Percentiles rank a stretch among this genome's conserved stretches.
Conservation (phyloP, 192 early-diverging fungal species). For the Neocallimastix lanati region DNA sequence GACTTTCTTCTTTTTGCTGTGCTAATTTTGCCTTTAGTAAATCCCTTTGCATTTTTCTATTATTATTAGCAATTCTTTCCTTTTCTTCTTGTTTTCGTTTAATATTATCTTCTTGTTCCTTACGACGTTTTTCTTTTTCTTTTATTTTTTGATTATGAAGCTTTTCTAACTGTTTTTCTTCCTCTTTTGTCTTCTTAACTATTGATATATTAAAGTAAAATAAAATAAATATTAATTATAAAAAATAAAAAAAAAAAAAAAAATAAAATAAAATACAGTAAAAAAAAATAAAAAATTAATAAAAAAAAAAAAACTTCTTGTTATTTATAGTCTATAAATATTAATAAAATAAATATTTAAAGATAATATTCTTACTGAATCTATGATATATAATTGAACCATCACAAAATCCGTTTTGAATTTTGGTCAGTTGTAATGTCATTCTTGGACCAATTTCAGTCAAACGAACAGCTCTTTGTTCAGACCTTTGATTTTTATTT, state of each 20-base stretch:
- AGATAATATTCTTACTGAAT: constrained; percentile 50
- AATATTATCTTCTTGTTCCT: constrained; percentile 72
- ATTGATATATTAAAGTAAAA: too few species aligned
- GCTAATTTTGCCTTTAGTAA: not conserved
- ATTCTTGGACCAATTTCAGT: constrained; percentile 83
- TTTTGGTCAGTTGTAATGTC: constrained; percentile 68
- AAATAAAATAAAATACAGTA: too few species aligned
- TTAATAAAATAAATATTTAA: too few species aligned
- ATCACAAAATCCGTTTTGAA: constrained; percentile 70
- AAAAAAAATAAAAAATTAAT: too few species aligned
- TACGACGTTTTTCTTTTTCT: constrained; percentile 48
- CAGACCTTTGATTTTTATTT: constrained; percentile 39
- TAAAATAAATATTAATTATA: not conserved
- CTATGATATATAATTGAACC: constrained; percentile 88
- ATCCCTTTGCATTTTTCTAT: not conserved
- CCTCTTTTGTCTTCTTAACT: constrained; percentile 52
- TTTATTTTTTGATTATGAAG: constrained; percentile 36
- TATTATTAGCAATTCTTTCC: constrained; percentile 9
- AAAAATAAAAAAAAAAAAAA: too few species aligned
- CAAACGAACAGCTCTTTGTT: constrained; percentile 71
- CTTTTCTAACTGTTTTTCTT: constrained; percentile 45
- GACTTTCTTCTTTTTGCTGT: constrained; percentile 9
- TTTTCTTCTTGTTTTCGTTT: constrained; percentile 48
- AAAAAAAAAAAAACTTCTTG: too few species aligned
- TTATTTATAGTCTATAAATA: too few species aligned